Conservation (phyloP, 257 asterid species). For the Lavandula angustifolia region DNA sequence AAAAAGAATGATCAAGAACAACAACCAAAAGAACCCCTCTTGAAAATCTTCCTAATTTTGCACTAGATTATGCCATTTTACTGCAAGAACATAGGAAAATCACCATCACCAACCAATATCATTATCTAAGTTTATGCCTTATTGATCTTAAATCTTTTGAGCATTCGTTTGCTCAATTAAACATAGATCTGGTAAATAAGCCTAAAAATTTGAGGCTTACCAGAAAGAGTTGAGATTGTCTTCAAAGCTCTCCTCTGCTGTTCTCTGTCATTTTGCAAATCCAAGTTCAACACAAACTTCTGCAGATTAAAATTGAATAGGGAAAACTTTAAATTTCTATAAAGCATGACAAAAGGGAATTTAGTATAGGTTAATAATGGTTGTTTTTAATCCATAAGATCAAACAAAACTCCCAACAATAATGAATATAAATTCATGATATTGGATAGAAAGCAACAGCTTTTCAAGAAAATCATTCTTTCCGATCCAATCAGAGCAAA, state of each 20-base stretch:
- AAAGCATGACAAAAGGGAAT: not conserved
- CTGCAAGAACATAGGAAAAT: constrained; percentile 4
- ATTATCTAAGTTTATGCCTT: not conserved
- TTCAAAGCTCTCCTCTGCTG: constrained; percentile 80
- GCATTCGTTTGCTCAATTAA: too few species aligned
- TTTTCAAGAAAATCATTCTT: constrained; percentile 1
- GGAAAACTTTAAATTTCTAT: not conserved
- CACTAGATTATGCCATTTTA: not conserved
- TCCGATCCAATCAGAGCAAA: constrained; percentile 24
- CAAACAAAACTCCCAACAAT: constrained; percentile 10
- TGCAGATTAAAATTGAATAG: constrained; percentile 33
- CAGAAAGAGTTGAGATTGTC: constrained; percentile 70
- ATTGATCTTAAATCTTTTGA: too few species aligned
- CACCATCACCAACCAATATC: constrained; percentile 4
- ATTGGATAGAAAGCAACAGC: constrained; percentile 24
- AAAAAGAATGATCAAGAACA: not conserved
- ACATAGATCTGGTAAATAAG: constrained; percentile 10
- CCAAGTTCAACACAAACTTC: constrained; percentile 79
- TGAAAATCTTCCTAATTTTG: not conserved
- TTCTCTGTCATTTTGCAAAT: constrained; percentile 59
- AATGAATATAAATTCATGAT: constrained; percentile 7
- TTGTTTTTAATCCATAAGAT: not conserved
- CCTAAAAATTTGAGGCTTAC: constrained; percentile 35
- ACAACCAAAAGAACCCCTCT: not conserved
- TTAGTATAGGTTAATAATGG: not conserved